Conservation (phyloP, 176 grass and related monocot species). For the Oryza meyeriana region DNA sequence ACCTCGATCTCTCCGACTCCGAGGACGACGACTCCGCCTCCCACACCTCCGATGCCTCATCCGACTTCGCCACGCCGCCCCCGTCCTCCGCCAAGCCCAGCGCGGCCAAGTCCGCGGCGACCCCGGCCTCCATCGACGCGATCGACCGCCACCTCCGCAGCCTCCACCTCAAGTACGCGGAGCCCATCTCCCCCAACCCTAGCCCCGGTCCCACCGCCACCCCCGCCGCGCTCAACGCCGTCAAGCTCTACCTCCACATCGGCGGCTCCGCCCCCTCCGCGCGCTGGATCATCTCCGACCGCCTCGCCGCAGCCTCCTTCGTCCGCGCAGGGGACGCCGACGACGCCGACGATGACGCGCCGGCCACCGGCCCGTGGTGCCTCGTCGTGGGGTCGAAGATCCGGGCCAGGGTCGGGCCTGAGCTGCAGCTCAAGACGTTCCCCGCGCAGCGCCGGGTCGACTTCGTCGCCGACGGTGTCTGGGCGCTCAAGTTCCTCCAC, state of each 20-base stretch:
- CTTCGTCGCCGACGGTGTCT: conserved; percentile 85
- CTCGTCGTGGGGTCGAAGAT: conserved; percentile 73
- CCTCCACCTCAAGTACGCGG: conserved; percentile 75
- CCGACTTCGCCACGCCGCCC: conserved; percentile 50
- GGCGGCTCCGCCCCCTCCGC: conserved; percentile 66
- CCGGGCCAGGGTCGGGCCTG: conserved; percentile 60
- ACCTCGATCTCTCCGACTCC: conserved; percentile 67
- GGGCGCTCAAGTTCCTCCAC: conserved; percentile 83
- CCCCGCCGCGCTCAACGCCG: conserved; percentile 43
- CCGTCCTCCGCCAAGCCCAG: conserved; percentile 35
- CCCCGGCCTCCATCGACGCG: conserved; percentile 61
- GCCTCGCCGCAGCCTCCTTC: conserved; percentile 56
- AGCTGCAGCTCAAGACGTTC: conserved; percentile 87
- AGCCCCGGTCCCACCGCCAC: conserved; percentile 42
- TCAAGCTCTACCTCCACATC: conserved; percentile 91
- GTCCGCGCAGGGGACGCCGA: conserved; percentile 45
- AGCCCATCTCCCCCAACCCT: conserved; percentile 59
- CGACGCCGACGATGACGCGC: conserved; percentile 36
- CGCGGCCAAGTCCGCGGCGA: neutral
- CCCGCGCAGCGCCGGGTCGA: conserved; percentile 68
- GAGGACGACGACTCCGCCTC: conserved; percentile 48
- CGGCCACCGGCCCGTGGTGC: conserved; percentile 56
- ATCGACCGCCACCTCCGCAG: conserved; percentile 69
- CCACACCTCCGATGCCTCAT: conserved; percentile 39
- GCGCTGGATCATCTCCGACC: conserved; percentile 75